Conservation (phyloP, 192 early-diverging fungal species). For the Coemansia sp. region DNA sequence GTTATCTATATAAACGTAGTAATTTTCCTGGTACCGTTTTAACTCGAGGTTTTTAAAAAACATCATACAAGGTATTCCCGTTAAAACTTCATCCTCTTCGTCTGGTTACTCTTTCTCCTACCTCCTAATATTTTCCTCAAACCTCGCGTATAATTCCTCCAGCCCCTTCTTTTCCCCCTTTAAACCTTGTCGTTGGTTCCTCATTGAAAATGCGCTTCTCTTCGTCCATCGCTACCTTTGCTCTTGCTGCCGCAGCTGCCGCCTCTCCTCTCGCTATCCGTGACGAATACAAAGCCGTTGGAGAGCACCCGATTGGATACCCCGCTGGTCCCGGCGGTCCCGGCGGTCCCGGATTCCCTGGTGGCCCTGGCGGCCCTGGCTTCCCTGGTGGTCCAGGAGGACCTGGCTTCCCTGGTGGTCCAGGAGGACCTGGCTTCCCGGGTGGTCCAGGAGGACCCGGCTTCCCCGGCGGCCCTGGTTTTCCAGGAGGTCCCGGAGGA, state of each 20-base stretch:
- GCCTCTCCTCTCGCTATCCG: conserved; percentile 23
- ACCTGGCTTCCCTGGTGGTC: conserved; percentile 13
- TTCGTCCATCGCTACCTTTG: conserved; percentile 26
- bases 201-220: conserved; percentile 35
- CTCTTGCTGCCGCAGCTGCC: conserved; percentile 25
- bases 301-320: conserved; percentile 1
- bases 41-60: too few species aligned
- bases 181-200: not conserved
- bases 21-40: too few species aligned
- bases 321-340: not conserved
- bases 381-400: conserved; percentile 9
- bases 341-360: conserved; percentile 12
- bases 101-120: too few species aligned
- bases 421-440: not conserved
- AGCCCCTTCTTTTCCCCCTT: not conserved
- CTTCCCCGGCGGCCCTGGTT: conserved; percentile 5
- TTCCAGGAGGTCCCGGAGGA: conserved; percentile 5
- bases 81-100: too few species aligned
- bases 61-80: too few species aligned
- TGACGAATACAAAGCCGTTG: conserved; percentile 12
- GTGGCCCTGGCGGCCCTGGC: conserved; percentile 8
- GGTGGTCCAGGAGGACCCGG: conserved; percentile 14
- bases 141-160: not conserved
- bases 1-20: not conserved
- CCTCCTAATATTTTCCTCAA: not conserved